phyloP scores from a whole-genome alignment of 2,329 filamentous ascomycete species.

The Penicillium psychrosexuale region DNA sequence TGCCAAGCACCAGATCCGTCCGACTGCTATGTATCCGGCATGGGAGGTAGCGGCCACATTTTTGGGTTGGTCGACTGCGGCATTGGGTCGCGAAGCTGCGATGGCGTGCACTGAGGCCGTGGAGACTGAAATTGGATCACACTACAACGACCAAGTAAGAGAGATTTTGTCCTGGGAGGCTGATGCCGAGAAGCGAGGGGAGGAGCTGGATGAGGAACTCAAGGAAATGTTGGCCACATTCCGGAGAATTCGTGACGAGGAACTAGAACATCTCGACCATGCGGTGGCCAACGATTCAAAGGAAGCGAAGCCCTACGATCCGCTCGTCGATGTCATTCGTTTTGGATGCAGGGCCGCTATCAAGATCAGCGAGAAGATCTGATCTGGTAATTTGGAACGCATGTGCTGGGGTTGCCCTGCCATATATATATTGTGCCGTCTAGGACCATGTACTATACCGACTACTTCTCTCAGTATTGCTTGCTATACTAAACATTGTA shows the following conservation, averaged over 20 bases:
- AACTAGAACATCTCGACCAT: slow-evolving; percentile 93
- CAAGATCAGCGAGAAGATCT: slow-evolving; percentile 66
- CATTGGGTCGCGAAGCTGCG: slow-evolving; percentile 86
- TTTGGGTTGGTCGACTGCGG: slow-evolving; percentile 83
- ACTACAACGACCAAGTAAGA: slow-evolving; percentile 92
- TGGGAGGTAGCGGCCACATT: slow-evolving; percentile 79
- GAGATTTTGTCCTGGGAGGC: slow-evolving; percentile 76
- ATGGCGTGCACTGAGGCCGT: slow-evolving; percentile 99
- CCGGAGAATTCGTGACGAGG: slow-evolving; percentile 85
- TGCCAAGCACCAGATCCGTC: slow-evolving; percentile 81
- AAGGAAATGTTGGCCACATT: slow-evolving; percentile 68
- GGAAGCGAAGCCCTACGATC: slow-evolving; percentile 82
- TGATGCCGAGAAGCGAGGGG: slow-evolving; percentile 71
- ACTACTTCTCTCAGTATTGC: not conserved
- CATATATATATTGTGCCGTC: not conserved
- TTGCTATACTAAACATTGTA: not conserved
- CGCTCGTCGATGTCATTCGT: slow-evolving; percentile 81
- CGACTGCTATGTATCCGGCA: slow-evolving; percentile 86
- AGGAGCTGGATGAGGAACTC: slow-evolving; percentile 77
- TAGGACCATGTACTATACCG: slow-evolving; percentile 3
- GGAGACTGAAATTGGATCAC: slow-evolving; percentile 93
- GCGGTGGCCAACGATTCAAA: slow-evolving; percentile 91
- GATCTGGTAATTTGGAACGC: slow-evolving; percentile 3
- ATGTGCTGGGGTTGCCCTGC: not conserved
- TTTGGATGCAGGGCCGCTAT: slow-evolving; percentile 91